These are phyloP conservation scores for Erysimum cheiri DNA, from an alignment of 441 rosid genomes.

Conservation along the genomic window DNA sequence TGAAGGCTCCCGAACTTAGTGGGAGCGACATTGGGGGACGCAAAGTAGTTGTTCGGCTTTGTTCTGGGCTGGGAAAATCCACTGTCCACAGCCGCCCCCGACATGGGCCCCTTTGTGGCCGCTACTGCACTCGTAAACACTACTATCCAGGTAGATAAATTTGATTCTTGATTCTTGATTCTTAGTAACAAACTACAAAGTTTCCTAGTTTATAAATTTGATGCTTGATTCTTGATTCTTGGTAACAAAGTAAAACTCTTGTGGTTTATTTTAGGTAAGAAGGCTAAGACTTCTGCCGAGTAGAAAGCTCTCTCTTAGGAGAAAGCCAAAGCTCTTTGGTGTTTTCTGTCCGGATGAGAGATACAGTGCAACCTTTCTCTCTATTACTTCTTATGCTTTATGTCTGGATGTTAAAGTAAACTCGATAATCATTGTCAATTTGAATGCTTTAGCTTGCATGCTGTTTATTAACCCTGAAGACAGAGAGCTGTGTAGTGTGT, in stretches of 20 bases:
- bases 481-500: no score
- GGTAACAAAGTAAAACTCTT: background rate
- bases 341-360: background rate
- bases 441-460: no score
- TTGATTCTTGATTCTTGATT: background rate
- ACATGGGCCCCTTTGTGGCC: background rate
- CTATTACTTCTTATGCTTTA: background rate
- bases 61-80: background rate
- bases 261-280: background rate
- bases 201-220: background rate
- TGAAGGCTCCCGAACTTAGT: background rate
- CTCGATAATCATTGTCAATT: no score
- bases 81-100: background rate
- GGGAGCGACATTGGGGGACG: background rate
- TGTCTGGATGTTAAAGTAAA: background rate
- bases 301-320: background rate
- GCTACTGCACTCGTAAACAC: background rate
- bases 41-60: background rate
- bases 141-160: background rate
- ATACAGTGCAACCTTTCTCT: no score
- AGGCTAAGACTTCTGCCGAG: background rate
- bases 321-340: constrained; percentile 1
- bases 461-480: no score
- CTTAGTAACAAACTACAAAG: no score
- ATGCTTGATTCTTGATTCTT: background rate